Conservation (phyloP, 2,329 filamentous ascomycete species). For the Trichoderma oligosporum region DNA sequence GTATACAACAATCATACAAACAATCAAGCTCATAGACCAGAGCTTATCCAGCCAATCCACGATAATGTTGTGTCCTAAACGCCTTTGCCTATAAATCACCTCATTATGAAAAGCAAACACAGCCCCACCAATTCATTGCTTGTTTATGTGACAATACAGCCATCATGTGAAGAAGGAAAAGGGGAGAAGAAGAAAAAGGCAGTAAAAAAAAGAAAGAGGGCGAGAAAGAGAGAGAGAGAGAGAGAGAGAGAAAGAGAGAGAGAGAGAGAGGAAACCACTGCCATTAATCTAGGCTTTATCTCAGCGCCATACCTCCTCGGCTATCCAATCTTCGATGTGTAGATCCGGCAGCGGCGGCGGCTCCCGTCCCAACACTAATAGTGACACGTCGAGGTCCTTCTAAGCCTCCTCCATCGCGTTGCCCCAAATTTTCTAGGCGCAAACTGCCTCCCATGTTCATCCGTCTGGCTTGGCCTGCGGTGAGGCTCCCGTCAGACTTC, state of each 20-base stretch:
- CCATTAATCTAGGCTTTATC: constrained; percentile 26
- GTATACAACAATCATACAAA: constrained; percentile 20
- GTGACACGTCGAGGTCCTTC: constrained; percentile 36
- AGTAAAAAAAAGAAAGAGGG: neutral
- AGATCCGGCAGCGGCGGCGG: constrained; percentile 17
- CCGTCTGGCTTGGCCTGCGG: constrained; percentile 52
- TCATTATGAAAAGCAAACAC: neutral
- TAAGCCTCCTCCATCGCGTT: constrained; percentile 24
- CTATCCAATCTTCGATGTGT: constrained; percentile 33
- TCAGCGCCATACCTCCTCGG: constrained; percentile 28
- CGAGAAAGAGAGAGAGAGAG: neutral
- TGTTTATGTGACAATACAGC: neutral
- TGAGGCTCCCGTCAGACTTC: constrained; percentile 41
- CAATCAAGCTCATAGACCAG: neutral
- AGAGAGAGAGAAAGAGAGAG: neutral
- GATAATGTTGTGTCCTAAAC: constrained; percentile 9
- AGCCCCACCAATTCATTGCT: neutral
- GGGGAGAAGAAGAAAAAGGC: neutral
- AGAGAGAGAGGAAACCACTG: neutral
- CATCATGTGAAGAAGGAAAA: neutral
- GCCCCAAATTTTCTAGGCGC: constrained; percentile 29
- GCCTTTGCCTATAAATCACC: constrained; percentile 3
- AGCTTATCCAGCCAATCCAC: constrained; percentile 6
- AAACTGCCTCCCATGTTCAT: constrained; percentile 52
- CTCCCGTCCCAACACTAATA: constrained; percentile 33